Evolutionary conservation across 1,284 basidiomycete species (phyloP), one percentile per base, ranked within the genome.

Genomic region (Porodaedalea pini): DNA sequence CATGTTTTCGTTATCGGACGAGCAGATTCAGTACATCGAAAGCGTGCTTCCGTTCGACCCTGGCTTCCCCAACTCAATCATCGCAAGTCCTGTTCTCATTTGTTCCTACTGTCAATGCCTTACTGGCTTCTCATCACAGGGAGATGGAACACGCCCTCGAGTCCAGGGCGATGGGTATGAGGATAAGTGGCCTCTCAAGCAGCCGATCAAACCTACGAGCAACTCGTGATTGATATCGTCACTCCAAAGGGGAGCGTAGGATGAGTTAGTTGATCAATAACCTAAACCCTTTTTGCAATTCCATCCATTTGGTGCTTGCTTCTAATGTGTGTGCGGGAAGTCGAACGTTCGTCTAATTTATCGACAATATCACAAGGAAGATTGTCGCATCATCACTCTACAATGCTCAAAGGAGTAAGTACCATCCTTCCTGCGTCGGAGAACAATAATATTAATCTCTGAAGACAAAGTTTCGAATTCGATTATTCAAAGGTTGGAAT

Each of bases 41-140:
- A 56, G 53, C 23, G 43, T 62, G 2, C 29, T 62, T 19, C 61
- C 61, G 3, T 70, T 69, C 62, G 64, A 69, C 40, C 57, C 57
- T 17, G 70, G 69, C 3, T 70, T 69, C 63, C 70, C 70, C 6
- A 54, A 54, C 45, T 54, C 47, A 27, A 25, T 57, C 8, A 63
- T 70, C 34, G 68, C 69, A 7, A 44, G 51, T 21, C 61, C 13
- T 54, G 17, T 27, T 49, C 25, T 19, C 11, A 2, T 56, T 36
- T 11, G 4, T 41, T 19, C 4, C 4, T 21, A 36, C 15, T 36
- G 27, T 37, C 43, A 15, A 27, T 7, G 3, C 10, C 13, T 29
- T 27, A 4, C 45, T 43, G 21, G 27, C 15, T 15, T 10, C n/a
- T 41, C 17, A 37, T 40, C 11, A 23, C 21, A 61, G 59, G 56